Conservation (phyloP, 1,284 basidiomycete genomes). For the Porodaedalea pini region DNA sequence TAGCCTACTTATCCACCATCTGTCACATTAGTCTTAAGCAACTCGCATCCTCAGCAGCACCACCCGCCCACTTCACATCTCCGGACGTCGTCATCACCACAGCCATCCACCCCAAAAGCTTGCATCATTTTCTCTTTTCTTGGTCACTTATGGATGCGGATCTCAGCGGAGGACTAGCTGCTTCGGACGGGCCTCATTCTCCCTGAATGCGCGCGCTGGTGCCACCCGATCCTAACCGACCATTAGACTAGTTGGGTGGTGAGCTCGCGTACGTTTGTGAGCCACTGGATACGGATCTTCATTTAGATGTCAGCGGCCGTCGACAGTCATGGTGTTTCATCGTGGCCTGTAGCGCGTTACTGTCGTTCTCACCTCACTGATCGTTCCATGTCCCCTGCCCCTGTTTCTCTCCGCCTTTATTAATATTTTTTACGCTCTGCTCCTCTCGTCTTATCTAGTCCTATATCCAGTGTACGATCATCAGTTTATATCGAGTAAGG, state of each 20-base stretch:
- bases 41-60: background rate
- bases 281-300: too few species aligned
- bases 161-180: too few species aligned
- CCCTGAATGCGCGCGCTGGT: too few species aligned
- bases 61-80: background rate
- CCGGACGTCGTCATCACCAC: conserved; percentile 1
- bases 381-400: background rate
- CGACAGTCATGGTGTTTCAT: too few species aligned
- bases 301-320: too few species aligned
- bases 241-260: too few species aligned
- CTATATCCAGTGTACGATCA: background rate
- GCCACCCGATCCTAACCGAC: too few species aligned
- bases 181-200: too few species aligned
- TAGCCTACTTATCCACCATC: background rate
- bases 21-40: conserved; percentile 3
- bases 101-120: background rate
- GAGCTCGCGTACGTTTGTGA: too few species aligned
- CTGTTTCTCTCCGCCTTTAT: background rate
- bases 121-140: background rate
- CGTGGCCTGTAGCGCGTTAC: background rate
- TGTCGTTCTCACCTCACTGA: background rate
- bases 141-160: background rate
- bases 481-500: background rate
- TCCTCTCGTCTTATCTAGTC: background rate
- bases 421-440: background rate